A percentile compares a stretch with the other conserved stretches of the same genome.
phyloP scores from a whole-genome alignment of 768 basidiomycete genomes.

The Dendrothele bispora region DNA sequence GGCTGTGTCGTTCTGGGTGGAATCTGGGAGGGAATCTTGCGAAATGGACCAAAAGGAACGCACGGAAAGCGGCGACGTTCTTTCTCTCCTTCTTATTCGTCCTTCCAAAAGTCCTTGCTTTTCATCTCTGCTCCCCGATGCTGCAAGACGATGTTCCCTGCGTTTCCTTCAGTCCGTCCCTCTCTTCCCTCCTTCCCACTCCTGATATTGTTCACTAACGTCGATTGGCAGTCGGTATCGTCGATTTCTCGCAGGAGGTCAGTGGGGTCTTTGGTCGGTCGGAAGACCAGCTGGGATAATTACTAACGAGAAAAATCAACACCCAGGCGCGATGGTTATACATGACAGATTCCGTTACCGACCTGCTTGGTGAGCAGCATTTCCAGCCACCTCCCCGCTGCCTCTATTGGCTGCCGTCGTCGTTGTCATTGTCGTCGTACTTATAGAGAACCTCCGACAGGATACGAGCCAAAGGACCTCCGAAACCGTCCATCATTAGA shows the following conservation, averaged over 20 bases:
- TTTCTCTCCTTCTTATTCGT: constrained; percentile 4
- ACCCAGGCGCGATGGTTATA: constrained; percentile 65
- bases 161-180: constrained; percentile 71
- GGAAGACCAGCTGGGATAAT: no score
- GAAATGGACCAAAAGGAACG: neutral
- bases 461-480: constrained; percentile 73
- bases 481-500: constrained; percentile 68
- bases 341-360: constrained; percentile 63
- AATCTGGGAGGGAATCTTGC: neutral
- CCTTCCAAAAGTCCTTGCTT: constrained; percentile 9
- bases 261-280: no score
- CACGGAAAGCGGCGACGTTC: neutral
- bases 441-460: no score
- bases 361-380: constrained; percentile 54
- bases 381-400: no score
- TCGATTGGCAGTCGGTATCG: constrained; percentile 82
- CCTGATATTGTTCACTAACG: constrained; percentile 8
- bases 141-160: constrained; percentile 53
- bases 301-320: constrained; percentile 6
- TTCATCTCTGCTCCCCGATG: constrained; percentile 11
- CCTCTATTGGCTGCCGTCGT: neutral
- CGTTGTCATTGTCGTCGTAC: neutral
- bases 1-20: neutral
- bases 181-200: constrained; percentile 8
- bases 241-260: constrained; percentile 80